Evolutionary conservation across 2,329 filamentous ascomycete species (phyloP).

Genomic region (Beauveria scarabaeidicola): DNA sequence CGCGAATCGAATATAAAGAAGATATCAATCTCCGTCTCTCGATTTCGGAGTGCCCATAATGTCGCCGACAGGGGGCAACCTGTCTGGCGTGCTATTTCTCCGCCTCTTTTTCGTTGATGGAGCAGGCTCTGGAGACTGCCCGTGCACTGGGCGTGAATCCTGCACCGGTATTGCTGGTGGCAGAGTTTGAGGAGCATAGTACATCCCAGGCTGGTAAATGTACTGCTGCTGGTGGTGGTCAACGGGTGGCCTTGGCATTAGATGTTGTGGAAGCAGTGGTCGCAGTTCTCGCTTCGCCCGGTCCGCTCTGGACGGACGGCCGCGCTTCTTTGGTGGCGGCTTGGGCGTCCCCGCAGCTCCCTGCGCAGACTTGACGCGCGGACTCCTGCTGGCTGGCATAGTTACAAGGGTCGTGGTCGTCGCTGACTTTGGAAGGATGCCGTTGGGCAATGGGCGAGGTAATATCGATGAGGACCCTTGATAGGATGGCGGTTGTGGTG

Average conservation of each 20-base stretch:
- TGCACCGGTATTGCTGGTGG: neutral
- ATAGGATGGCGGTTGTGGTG: conserved; percentile 7
- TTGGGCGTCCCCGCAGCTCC: conserved; percentile 1
- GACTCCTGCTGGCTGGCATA: neutral
- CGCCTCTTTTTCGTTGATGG: neutral
- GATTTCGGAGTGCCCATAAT: conserved; percentile 3
- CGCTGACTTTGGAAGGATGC: neutral
- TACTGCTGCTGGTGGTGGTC: conserved; percentile 5
- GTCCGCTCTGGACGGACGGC: conserved; percentile 37
- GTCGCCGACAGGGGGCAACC: neutral
- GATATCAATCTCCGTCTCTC: neutral
- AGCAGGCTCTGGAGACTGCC: neutral
- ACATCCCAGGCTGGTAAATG: neutral
- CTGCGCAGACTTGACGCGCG: neutral
- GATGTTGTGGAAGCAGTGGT: conserved; percentile 24
- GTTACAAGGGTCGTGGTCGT: neutral
- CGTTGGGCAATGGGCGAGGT: conserved; percentile 9
- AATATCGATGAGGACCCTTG: neutral
- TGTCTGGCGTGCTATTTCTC: neutral
- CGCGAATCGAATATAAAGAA: neutral
- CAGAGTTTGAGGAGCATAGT: neutral
- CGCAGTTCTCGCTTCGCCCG: conserved; percentile 26
- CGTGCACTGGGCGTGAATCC: neutral
- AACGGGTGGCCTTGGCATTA: conserved; percentile 22
- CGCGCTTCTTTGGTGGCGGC: conserved; percentile 31